Evolutionary conservation across 2,329 filamentous ascomycete genomes (phyloP), one percentile per base, ranked within the genome.

Genomic region (Hirsutella rhossiliensis): DNA sequence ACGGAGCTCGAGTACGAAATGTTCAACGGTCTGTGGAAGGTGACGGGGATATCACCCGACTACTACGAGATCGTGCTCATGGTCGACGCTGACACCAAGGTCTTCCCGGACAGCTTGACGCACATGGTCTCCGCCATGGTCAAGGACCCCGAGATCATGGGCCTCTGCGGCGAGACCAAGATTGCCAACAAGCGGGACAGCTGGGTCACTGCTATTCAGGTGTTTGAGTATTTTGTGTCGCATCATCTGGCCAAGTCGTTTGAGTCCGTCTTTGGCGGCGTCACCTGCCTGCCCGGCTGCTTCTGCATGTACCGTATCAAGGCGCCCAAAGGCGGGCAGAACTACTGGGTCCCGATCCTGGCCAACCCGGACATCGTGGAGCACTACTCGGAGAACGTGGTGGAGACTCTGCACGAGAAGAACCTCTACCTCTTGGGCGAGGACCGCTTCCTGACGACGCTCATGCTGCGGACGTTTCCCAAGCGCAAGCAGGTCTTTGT

Each of bases 281-380:
- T 98, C 48, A 98, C 92, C 51, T 98, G 92, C 74, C 73, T 98
- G 54, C 92, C 92, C 15, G 92, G 92, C 51, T 98, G 92, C 73
- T 98, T 98, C 80, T 96, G 88, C 75, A 98, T 98, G 94, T 98
- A 98, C 71, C 86, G 92, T 58, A 97, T 98, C 77, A 98, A 98
- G 68, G 86, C 92, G 28, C 94, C 92, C 48, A 98, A 98, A 69
- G 92, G 92, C 52, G 90, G 85, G 23, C 88, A 97, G 62, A 97
- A 98, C 71, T 98, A 97, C 69, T 98, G 92, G 92, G 92, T 98
- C 20, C 92, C 92, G 8, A 97, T 98, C 57, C 76, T 98, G 51
- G 92, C 92, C 54, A 98, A 98, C 62, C 94, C 94, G 3, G 94
- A 98, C 58, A 86, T 98, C 38, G 94, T 98, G 40, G 92, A 98